A percentile compares a stretch with the other conserved stretches of the same genome.
Evolutionary conservation across 2,329 filamentous ascomycete species (phyloP).

Genomic region (Aquanectria penicillioides): DNA sequence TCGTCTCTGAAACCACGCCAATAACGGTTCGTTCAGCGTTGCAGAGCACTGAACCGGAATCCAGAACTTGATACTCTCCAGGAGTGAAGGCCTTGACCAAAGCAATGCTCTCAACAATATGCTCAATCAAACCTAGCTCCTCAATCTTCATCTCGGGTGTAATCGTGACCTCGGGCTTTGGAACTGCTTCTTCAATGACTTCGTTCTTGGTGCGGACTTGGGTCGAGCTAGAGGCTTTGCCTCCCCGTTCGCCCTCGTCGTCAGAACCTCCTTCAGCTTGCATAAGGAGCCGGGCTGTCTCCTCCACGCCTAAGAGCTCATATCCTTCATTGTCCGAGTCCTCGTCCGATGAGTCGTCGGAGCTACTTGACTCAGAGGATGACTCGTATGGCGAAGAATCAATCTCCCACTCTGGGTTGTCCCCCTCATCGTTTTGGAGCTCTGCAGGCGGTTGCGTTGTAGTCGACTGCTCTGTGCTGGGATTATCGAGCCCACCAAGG

Average conservation of each 20-base stretch:
- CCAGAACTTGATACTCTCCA: conserved; percentile 86
- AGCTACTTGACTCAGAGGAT: conserved; percentile 67
- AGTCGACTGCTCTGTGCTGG: conserved; percentile 27
- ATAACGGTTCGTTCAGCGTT: conserved; percentile 78
- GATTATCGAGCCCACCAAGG: conserved; percentile 49
- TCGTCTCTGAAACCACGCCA: conserved; percentile 83
- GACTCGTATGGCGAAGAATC: conserved; percentile 82
- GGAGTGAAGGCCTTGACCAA: conserved; percentile 82
- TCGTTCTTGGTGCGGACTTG: conserved; percentile 87
- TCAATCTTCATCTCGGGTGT: conserved; percentile 81
- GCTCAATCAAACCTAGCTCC: conserved; percentile 78
- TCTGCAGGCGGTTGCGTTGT: conserved; percentile 22
- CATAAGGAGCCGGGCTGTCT: conserved; percentile 88
- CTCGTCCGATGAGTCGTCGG: conserved; percentile 69
- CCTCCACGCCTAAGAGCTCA: conserved; percentile 80
- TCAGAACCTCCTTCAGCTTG: conserved; percentile 82
- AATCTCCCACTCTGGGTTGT: conserved; percentile 83
- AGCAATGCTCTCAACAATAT: conserved; percentile 80
- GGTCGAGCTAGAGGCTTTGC: conserved; percentile 49
- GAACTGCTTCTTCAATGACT: conserved; percentile 67
- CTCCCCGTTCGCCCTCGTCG: conserved; percentile 70
- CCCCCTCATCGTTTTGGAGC: conserved; percentile 48
- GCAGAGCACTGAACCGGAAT: conserved; percentile 85
- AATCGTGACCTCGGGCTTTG: conserved; percentile 82
- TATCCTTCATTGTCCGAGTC: conserved; percentile 72